Evolutionary conservation across 129 eudicot species (phyloP).

Genomic region (Pulicaria dysenterica): DNA sequence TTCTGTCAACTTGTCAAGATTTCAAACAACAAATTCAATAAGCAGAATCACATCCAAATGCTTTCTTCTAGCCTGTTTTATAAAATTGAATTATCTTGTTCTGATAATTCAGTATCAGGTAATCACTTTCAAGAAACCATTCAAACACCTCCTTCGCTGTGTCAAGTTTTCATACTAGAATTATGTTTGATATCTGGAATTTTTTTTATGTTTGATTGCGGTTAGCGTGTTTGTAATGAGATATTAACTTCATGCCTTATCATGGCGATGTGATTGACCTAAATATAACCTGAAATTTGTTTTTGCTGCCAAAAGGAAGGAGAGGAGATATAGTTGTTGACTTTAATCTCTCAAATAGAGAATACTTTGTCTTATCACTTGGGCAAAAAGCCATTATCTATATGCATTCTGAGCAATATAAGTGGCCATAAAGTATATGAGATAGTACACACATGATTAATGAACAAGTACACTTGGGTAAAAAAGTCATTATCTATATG

Average conservation of each 20-base stretch:
- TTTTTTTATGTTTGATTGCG: too few species aligned
- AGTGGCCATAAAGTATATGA: neutral
- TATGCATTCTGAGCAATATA: neutral
- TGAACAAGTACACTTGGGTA: neutral
- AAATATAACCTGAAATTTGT: neutral
- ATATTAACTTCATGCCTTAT: neutral
- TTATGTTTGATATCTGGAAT: neutral
- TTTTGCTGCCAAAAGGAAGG: slow-evolving; percentile 1
- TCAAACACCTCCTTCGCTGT: neutral
- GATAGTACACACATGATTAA: neutral
- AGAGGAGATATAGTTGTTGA: neutral
- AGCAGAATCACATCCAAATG: neutral
- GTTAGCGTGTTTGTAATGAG: neutral
- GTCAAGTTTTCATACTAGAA: neutral
- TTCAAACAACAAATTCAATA: neutral
- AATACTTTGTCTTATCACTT: neutral
- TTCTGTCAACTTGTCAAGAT: neutral
- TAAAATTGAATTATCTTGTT: neutral
- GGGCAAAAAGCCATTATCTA: neutral
- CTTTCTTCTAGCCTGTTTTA: neutral
- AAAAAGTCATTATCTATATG: neutral
- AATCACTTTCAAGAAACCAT: neutral
- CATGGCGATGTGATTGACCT: neutral
- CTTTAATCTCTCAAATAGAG: neutral
- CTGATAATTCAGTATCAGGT: neutral